These are phyloP conservation scores for Gymnopus androsaceus DNA, from an alignment of 1,284 basidiomycete species.

Conservation along the genomic window DNA sequence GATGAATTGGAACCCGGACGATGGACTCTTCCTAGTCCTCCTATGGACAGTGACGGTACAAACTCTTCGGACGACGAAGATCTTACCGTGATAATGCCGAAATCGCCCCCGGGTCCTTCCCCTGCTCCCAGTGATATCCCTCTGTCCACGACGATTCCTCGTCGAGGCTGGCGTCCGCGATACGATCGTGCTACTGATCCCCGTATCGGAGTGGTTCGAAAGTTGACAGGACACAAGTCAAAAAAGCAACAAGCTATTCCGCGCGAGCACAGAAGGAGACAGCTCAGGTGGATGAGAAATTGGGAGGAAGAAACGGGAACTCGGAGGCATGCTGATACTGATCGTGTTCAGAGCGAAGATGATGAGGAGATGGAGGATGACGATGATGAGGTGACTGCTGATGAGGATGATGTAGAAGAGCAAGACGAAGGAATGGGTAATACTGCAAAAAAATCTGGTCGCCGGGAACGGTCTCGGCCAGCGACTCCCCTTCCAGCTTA, in stretches of 20 bases:
- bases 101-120: not conserved
- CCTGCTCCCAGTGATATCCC: too few relatives aligned
- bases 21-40: conserved; percentile 68
- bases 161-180: conserved; percentile 43
- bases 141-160: too few relatives aligned
- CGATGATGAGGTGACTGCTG: conserved; percentile 32
- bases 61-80: conserved; percentile 33
- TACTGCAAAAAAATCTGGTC: not conserved
- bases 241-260: conserved; percentile 38
- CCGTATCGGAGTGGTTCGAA: conserved; percentile 61
- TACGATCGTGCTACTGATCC: conserved; percentile 69
- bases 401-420: conserved; percentile 38
- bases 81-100: too few relatives aligned
- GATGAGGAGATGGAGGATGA: conserved; percentile 36
- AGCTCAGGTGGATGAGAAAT: conserved; percentile 7
- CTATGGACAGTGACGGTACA: conserved; percentile 38
- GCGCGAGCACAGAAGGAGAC: not conserved
- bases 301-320: conserved; percentile 12
- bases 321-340: conserved; percentile 15
- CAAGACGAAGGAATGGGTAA: conserved; percentile 25
- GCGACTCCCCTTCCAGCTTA: conserved; percentile 69
- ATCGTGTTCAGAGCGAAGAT: conserved; percentile 12
- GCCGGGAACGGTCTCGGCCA: conserved; percentile 45
- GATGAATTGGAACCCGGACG: conserved; percentile 31
- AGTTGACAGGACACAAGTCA: conserved; percentile 61